Evolutionary conservation across 768 basidiomycete species (phyloP), one percentile per base, ranked within the genome.

Genomic region (Suillus weaverae): DNA sequence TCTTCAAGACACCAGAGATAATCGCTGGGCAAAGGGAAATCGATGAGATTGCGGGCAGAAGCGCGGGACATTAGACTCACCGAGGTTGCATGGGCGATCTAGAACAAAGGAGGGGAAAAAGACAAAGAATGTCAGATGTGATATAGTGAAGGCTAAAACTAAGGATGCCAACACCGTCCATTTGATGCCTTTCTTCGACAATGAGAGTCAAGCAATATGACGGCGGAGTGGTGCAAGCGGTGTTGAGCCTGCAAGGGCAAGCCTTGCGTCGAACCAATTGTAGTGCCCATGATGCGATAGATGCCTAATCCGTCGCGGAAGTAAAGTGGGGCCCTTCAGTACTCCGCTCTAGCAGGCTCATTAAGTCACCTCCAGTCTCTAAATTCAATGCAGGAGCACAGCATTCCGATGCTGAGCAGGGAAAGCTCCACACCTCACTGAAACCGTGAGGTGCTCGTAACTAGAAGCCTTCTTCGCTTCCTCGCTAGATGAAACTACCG

Each of bases 11-110:
- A 54, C 11, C 11, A 54, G 22, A 59, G 56, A 59, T 59, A 59
- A 59, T 59, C 56, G 35, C 56, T 59, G 56, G 56, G 56, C 56
- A 59, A 39, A 39, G 56, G 56, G 56, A 16, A 55, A 41, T 59
- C 26, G 26, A 59, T 57, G 26, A 39, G 26, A 59, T 39, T 59
- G 38, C 56, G 56, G 56, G 38, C 56, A 59, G 56, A 59, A 59
- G 56, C 26, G 56, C 5, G 10, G 18, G 56, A 26, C 10, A 39
- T 26, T 59, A 39, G 38, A 59, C 38, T 30, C 26, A 30, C 56
- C 56, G 56, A 59, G 56, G 56, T 39, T 1, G 22, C 38, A 39
- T 59, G 56, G 56, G 11, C 10, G 56, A 59, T 33, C 53, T 33
- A 54, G 53, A 54, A 54, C 53, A 39, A 59, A 59, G 38, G 56